Base-by-base conservation (phyloP, 2,329 filamentous ascomycete genomes). In the Ceratocystis ficicola region DNA sequence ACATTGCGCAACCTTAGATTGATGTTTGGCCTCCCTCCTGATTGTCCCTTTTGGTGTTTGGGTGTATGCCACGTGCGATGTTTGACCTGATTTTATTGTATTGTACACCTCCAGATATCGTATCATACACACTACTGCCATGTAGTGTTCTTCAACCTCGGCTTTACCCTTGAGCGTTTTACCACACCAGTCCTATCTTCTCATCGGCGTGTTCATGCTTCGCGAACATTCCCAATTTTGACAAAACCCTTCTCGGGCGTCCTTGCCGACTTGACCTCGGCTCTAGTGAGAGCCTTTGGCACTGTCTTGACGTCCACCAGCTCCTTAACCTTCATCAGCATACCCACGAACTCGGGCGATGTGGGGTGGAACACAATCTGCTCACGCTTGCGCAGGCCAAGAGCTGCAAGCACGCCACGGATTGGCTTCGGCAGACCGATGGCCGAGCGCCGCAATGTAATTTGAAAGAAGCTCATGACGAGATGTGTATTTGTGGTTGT, bases 271-370 rank as follows among this genome's bases (percentile, higher is more conserved):
- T 85, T 85, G 72, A 95, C 81, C 78, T 95, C 83, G 66, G 77
- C 76, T 73, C 84, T 83, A 6, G 80, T 86, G 76, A 90, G 74
- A 41, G 81, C 75, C 68, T 77, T 74, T 44, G 86, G 84, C 57
- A 95, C 90, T 77, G 95, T 91, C 70, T 85, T 79, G 44, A 96
- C 90, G 65, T 84, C 81, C 59, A 96, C 89, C 69, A 96, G 79
- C 77, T 96, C 92, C 80, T 96, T 96, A 71, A 96, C 90, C 76
- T 88, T 87, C 81, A 96, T 87, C 73, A 96, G 90, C 79, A 95
- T 90, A 73, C 92, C 92, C 8, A 92, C 92, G 69, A 90, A 85
- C 70, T 90, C 86, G 52, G 86, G 84, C 68, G 83, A 83, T 68
- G 95, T 90, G 46, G 89, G 88, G 76, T 95, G 88, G 80, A 95